phyloP scores from a whole-genome alignment of 192 early-diverging fungal genomes.

The Allomyces javanicus region DNA sequence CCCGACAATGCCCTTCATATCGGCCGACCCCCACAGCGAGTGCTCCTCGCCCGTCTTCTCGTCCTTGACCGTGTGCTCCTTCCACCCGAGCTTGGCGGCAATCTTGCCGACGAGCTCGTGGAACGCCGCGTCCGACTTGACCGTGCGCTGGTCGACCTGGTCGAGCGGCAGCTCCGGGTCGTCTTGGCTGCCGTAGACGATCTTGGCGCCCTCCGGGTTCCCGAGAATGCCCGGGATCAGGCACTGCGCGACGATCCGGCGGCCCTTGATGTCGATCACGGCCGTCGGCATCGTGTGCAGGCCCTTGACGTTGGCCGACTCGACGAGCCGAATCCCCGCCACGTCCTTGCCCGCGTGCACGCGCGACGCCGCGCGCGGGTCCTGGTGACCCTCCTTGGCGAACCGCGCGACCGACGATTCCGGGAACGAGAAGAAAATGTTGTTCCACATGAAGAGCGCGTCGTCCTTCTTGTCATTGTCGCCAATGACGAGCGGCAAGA shows the following conservation, averaged over 20 bases:
- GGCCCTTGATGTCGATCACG: conserved; percentile 80
- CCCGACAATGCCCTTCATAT: conserved; percentile 80
- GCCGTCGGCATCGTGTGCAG: conserved; percentile 74
- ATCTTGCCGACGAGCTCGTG: conserved; percentile 46
- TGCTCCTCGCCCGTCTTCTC: conserved; percentile 30
- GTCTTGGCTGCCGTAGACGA: conserved; percentile 85
- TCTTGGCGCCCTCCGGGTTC: conserved; percentile 46
- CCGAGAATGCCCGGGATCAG: conserved; percentile 77
- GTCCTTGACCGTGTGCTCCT: conserved; percentile 56
- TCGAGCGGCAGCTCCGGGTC: conserved; percentile 8
- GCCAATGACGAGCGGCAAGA: background rate
- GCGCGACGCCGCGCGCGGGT: conserved; percentile 49
- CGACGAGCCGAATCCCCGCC: conserved; percentile 61
- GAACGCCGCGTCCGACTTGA: conserved; percentile 45
- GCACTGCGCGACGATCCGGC: conserved; percentile 81
- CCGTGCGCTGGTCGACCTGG: background rate
- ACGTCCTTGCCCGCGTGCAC: conserved; percentile 89
- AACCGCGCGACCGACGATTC: background rate
- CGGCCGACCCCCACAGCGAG: conserved; percentile 58
- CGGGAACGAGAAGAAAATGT: conserved; percentile 60
- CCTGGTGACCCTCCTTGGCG: background rate
- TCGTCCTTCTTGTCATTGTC: conserved; percentile 2
- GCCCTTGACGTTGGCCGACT: conserved; percentile 53
- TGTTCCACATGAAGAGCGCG: conserved; percentile 69
- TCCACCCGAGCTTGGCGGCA: conserved; percentile 60